These are phyloP conservation scores for Hyaloscypha hepaticicola DNA, from an alignment of 495 filamentous ascomycete species.

Conservation along the genomic window DNA sequence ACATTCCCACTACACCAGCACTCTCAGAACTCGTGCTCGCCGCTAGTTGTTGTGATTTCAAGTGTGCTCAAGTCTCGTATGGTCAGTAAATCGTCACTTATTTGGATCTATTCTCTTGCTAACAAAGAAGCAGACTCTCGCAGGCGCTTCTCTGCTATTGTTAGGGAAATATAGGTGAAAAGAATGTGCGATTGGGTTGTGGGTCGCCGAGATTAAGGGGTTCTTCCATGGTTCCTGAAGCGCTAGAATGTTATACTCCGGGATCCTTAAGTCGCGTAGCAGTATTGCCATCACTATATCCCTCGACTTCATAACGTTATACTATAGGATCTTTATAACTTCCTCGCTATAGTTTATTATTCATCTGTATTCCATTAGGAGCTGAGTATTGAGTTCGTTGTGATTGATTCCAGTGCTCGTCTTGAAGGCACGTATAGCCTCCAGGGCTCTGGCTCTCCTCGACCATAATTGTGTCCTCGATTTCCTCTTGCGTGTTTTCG, in stretches of 20 bases:
- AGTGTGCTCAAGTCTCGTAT: too few species aligned
- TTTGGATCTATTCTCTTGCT: too few species aligned
- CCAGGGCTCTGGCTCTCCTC: slow-evolving; percentile 15
- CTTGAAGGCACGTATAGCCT: slow-evolving; percentile 13
- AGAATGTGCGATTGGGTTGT: slow-evolving; percentile 17
- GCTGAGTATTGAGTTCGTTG: slow-evolving; percentile 20
- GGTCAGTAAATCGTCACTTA: too few species aligned
- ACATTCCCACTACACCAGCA: too few species aligned
- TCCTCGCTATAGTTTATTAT: slow-evolving; percentile 4
- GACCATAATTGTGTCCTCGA: slow-evolving; percentile 20
- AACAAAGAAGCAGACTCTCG: too few species aligned
- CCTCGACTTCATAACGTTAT: slow-evolving; percentile 20
- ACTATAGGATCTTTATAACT: slow-evolving; percentile 2
- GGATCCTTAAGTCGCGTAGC: slow-evolving; percentile 21
- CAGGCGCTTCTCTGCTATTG: too few species aligned
- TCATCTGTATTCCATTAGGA: slow-evolving; percentile 16
- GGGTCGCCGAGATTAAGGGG: slow-evolving; percentile 27
- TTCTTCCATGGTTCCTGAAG: slow-evolving; percentile 33
- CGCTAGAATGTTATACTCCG: slow-evolving; percentile 30
- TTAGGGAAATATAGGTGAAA: too few species aligned
- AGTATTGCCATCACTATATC: slow-evolving; percentile 25
- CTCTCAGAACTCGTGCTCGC: too few species aligned
- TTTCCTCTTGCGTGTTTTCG: slow-evolving; percentile 12
- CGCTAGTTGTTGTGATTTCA: too few species aligned
- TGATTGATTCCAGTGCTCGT: slow-evolving; percentile 21